Percentiles rank a stretch among this genome's conserved stretches.
Conservation (phyloP, 345 rosid species). For the Mangifera indica region DNA sequence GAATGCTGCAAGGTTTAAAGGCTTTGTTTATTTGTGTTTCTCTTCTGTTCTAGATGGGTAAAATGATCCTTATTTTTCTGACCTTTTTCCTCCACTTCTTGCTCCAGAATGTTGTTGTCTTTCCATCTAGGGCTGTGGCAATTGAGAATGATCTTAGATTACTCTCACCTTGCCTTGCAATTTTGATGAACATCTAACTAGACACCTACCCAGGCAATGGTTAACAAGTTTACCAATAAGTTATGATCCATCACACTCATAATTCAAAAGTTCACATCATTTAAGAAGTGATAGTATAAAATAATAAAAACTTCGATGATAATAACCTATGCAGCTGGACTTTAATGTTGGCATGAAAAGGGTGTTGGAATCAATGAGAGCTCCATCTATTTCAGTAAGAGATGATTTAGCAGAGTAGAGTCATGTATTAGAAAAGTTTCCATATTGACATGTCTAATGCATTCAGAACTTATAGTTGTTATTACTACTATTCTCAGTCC, state of each 20-base stretch:
- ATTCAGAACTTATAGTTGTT: not conserved
- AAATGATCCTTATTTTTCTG: conserved; percentile 24
- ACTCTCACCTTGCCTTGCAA: conserved; percentile 86
- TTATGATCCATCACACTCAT: conserved; percentile 33
- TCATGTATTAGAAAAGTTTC: not conserved
- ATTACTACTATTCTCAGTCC: not conserved
- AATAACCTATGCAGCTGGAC: not conserved
- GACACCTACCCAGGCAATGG: conserved; percentile 80
- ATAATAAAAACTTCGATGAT: not conserved
- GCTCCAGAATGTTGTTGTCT: conserved; percentile 79
- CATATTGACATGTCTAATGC: not conserved
- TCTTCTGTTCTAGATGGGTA: not conserved
- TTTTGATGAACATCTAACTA: conserved; percentile 84
- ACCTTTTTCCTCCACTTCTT: conserved; percentile 28
- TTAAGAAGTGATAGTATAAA: not conserved
- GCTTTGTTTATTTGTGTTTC: not conserved
- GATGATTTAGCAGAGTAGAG: not conserved
- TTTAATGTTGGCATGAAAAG: not conserved
- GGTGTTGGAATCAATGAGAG: not conserved
- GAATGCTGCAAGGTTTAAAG: not conserved
- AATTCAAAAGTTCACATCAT: too few species aligned
- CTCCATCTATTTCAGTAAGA: not conserved
- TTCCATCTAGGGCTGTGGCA: conserved; percentile 89
- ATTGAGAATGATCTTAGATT: conserved; percentile 79
- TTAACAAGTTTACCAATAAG: conserved; percentile 76